Evolutionary conservation across 2,329 filamentous ascomycete species (phyloP).

Genomic region (Dendrostoma leiphaemia): DNA sequence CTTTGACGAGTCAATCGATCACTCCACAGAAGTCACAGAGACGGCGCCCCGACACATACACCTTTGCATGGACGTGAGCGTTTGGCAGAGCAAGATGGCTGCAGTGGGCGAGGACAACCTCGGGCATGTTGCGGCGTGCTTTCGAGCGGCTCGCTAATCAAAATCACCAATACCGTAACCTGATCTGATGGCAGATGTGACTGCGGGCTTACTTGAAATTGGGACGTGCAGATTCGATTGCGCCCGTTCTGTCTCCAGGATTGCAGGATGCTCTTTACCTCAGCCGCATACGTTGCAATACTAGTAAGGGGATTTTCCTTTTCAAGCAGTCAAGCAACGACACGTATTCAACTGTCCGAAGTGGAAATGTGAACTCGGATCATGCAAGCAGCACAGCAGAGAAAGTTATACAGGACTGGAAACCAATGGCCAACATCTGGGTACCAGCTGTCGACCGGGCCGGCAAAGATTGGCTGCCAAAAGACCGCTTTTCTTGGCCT

Average conservation of each 20-base stretch:
- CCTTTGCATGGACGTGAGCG: slow-evolving; percentile 9
- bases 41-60: slow-evolving; percentile 10
- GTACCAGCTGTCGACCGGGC: background rate
- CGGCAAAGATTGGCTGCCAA: background rate
- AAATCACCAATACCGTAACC: background rate
- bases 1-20: slow-evolving; percentile 28
- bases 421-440: background rate
- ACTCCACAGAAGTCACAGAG: slow-evolving; percentile 14
- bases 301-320: no score
- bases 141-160: slow-evolving; percentile 1
- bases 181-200: background rate
- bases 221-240: background rate
- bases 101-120: background rate
- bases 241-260: no score
- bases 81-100: background rate
- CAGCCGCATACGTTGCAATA: no score
- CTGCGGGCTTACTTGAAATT: no score
- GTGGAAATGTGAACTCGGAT: background rate
- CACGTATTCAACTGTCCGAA: no score
- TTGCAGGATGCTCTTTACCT: no score
- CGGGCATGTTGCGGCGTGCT: background rate
- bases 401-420: background rate
- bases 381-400: background rate
- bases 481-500: background rate
- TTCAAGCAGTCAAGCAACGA: no score